Evolutionary conservation across 1,284 basidiomycete genomes (phyloP).

Genomic region (Cutaneotrichosporon dermatis): DNA sequence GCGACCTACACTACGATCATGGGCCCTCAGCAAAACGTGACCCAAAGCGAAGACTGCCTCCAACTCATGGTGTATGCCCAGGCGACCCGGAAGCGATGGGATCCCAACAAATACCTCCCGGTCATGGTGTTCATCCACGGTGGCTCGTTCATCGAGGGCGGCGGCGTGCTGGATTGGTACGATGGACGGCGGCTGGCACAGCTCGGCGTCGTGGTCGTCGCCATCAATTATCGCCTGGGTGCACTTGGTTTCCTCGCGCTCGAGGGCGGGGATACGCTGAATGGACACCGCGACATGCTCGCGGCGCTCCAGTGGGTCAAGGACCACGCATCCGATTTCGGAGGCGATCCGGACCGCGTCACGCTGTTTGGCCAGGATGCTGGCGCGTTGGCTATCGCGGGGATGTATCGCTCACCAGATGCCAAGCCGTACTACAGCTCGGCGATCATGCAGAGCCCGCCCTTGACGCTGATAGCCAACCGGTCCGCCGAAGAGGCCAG

Average conservation of each 20-base stretch:
- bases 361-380: conserved; percentile 48
- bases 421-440: conserved; percentile 38
- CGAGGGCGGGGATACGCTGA: conserved; percentile 25
- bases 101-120: background rate
- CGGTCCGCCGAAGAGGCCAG: background rate
- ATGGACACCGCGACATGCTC: conserved; percentile 49
- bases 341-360: conserved; percentile 50
- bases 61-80: background rate
- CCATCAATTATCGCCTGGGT: conserved; percentile 51
- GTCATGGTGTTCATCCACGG: conserved; percentile 2
- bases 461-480: background rate
- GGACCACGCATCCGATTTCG: conserved; percentile 40
- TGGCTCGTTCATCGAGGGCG: background rate
- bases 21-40: background rate
- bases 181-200: background rate
- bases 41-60: background rate
- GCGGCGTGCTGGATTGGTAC: background rate
- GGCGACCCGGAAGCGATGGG: background rate
- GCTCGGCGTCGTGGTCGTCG: conserved; percentile 45
- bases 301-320: conserved; percentile 53
- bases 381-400: conserved; percentile 34
- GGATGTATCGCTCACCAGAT: conserved; percentile 27
- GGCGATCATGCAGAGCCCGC: conserved; percentile 25
- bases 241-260: conserved; percentile 51
- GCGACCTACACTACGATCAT: background rate